These are phyloP conservation scores for Mycoemilia scoparia DNA, from an alignment of 192 early-diverging fungal species.

Conservation along the genomic window DNA sequence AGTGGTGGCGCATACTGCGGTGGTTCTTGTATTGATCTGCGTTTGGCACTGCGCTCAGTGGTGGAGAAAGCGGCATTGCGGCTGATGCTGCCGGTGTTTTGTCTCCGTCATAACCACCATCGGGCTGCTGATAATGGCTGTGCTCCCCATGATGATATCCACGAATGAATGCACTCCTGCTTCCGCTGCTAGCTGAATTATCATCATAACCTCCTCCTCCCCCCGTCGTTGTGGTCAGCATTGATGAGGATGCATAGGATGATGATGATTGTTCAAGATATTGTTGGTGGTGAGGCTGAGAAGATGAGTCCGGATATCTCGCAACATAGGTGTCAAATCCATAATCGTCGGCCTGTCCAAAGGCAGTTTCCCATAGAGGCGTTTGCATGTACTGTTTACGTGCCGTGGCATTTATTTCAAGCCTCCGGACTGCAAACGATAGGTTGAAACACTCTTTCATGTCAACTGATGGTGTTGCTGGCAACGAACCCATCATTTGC, in stretches of 20 bases:
- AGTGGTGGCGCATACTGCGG: no score
- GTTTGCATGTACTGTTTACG: slow-evolving; percentile 21
- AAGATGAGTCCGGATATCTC: no score
- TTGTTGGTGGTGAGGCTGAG: no score
- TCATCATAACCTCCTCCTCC: no score
- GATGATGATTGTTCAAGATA: no score
- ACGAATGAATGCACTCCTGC: no score
- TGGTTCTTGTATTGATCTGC: neutral
- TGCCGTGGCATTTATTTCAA: slow-evolving; percentile 42
- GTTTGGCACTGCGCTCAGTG: neutral
- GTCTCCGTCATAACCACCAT: neutral
- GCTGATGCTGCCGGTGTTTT: neutral
- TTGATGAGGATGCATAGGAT: no score
- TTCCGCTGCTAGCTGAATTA: no score
- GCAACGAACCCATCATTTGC: slow-evolving; percentile 21
- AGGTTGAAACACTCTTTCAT: slow-evolving; percentile 61
- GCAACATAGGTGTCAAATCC: no score
- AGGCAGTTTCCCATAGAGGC: slow-evolving; percentile 23
- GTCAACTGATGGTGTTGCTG: slow-evolving; percentile 33
- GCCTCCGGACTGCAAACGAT: slow-evolving; percentile 56
- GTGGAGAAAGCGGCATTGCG: neutral
- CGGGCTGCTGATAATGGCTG: neutral
- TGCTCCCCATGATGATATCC: no score
- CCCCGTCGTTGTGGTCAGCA: no score
- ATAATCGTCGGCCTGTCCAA: no score